These are phyloP conservation scores for Tuber brumale DNA, from an alignment of 495 filamentous ascomycete species.

Conservation along the genomic window DNA sequence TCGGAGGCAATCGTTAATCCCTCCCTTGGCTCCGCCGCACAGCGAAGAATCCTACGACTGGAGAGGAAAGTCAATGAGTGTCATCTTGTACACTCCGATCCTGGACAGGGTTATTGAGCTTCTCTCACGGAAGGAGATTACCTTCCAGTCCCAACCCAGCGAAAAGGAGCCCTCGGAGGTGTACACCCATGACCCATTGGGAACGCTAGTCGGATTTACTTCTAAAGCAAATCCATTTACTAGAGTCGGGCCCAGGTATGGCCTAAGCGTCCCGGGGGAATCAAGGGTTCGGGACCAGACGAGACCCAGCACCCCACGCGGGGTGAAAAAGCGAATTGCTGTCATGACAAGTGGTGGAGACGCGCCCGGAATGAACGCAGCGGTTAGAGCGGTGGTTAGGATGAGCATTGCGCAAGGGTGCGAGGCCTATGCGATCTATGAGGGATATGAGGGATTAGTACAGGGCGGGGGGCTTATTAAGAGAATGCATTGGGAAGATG, in stretches of 20 bases:
- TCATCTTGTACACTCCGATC: slow-evolving; percentile 34
- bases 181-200: slow-evolving; percentile 39
- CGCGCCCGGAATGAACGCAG: slow-evolving; percentile 96
- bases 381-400: slow-evolving; percentile 86
- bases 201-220: slow-evolving; percentile 41
- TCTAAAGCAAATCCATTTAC: slow-evolving; percentile 39
- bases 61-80: slow-evolving; percentile 33
- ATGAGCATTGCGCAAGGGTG: slow-evolving; percentile 83
- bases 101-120: slow-evolving; percentile 21
- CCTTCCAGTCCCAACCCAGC: slow-evolving; percentile 36
- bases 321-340: slow-evolving; percentile 68
- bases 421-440: slow-evolving; percentile 81
- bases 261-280: not conserved
- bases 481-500: slow-evolving; percentile 86
- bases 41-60: slow-evolving; percentile 33
- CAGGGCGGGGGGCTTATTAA: slow-evolving; percentile 79
- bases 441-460: slow-evolving; percentile 95
- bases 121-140: slow-evolving; percentile 24
- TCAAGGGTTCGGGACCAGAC: slow-evolving; percentile 29
- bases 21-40: not conserved
- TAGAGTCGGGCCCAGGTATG: slow-evolving; percentile 6
- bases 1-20: slow-evolving; percentile 12
- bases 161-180: slow-evolving; percentile 35
- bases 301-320: slow-evolving; percentile 21
- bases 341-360: slow-evolving; percentile 97